These are phyloP conservation scores for Vitis amurensis DNA, from an alignment of 164 flowering plant genomes.

Conservation along the genomic window DNA sequence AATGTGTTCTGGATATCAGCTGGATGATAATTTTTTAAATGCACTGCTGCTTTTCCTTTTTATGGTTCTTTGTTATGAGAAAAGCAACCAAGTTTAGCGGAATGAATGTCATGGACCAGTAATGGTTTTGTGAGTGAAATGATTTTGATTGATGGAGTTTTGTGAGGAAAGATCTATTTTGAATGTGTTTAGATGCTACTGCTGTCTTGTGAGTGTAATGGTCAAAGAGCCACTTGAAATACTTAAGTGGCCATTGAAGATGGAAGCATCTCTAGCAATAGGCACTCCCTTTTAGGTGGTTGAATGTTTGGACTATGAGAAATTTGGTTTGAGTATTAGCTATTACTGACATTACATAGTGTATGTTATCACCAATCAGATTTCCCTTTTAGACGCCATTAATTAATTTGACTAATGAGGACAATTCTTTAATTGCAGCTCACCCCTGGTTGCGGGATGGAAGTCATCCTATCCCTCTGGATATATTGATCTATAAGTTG, in stretches of 20 bases:
- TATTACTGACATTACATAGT: neutral
- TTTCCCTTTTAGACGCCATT: too few relatives aligned
- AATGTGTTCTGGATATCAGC: neutral
- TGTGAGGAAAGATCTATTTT: too few relatives aligned
- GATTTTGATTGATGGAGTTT: neutral
- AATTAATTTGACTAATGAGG: neutral
- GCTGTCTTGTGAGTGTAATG: too few relatives aligned
- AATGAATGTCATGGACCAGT: neutral
- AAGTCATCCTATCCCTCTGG: constrained; percentile 52
- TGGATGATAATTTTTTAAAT: neutral
- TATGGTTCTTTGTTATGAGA: neutral
- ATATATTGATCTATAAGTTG: constrained; percentile 59
- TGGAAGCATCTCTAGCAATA: too few relatives aligned
- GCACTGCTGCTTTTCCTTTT: neutral
- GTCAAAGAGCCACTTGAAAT: too few relatives aligned
- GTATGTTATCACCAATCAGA: neutral
- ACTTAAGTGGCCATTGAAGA: too few relatives aligned
- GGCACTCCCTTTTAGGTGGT: too few relatives aligned
- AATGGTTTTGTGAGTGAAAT: neutral
- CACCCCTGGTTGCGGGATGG: constrained; percentile 76
- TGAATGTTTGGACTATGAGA: too few relatives aligned
- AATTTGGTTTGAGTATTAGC: too few relatives aligned
- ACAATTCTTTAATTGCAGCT: constrained; percentile 34
- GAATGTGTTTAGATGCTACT: too few relatives aligned
- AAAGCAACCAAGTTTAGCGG: neutral